Base-by-base conservation (phyloP, 208 protist genomes). In the Wallacemonas sp. region DNA sequence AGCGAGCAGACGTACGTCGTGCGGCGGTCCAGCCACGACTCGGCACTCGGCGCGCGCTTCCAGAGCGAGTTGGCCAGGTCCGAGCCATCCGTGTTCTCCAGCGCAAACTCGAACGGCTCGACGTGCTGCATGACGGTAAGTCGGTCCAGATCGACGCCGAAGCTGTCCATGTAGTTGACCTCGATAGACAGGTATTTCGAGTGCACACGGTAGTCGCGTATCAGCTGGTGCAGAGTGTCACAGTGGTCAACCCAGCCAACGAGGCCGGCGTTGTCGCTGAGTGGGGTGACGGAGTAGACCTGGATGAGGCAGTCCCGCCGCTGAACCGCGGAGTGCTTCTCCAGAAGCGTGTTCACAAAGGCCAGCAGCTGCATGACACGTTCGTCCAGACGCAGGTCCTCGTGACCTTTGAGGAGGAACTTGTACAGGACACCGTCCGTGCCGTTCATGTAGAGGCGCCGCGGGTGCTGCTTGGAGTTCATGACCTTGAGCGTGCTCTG, bases 281-380 rank as follows among this genome's bases (percentile, higher is more conserved):
- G 92, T 32, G 99, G 99, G 29, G 99, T 99, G 33, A 99, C 98
- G 36, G 95, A 83, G 79, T 99, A 99, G 26, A 83, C 84, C 65
- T 95, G 88, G 68, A 95, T 94, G 63, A 94, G 77, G 75, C 84
- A 86, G 65, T 98, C 95, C n/a, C 78, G 76, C 14, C 85, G 84
- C 74, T 93, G 83, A 29, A 78, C 89, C 6, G 91, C 77, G 11
- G 95, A 95, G 68, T 98, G 96, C 55, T 94, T 93, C 68, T 99
- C 94, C 29, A 99, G 77, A 26, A 99, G 91, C 19, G 92, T 99
- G 87, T 99, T 99, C 21, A 99, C 98, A 48, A 99, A 95, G 1
- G 96, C 97, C 67, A 99, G 98, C 48, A 99, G 93, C 88, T 99
- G 98, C 99, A 99, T 99, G 24, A 99, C 99, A 29, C 99, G 88